Conservation (phyloP, 495 filamentous ascomycete species). For the Hypomontagnella submonticulosa region DNA sequence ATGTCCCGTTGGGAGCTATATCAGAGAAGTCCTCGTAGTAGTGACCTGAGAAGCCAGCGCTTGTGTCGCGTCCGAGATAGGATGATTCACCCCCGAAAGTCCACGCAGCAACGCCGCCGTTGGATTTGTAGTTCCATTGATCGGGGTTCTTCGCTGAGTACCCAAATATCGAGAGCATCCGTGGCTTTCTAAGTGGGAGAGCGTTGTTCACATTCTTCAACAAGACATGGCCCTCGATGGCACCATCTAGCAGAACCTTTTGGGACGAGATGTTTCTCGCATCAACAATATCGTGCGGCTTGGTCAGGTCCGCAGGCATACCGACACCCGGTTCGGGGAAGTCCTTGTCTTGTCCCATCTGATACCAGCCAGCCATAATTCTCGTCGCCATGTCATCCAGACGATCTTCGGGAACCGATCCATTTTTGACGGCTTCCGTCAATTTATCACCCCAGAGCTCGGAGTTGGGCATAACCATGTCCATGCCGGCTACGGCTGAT, state of each 20-base stretch:
- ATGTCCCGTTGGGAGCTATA: conserved; percentile 53
- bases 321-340: conserved; percentile 52
- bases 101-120: conserved; percentile 44
- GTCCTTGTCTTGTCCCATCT: conserved; percentile 53
- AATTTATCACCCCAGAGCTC: conserved; percentile 49
- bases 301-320: conserved; percentile 60
- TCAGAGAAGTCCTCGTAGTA: conserved; percentile 47
- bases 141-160: conserved; percentile 48
- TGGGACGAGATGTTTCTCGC: conserved; percentile 49
- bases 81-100: conserved; percentile 41
- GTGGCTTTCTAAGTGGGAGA: conserved; percentile 57
- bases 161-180: conserved; percentile 49
- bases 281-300: conserved; percentile 57
- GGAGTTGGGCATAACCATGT: conserved; percentile 65
- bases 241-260: conserved; percentile 46
- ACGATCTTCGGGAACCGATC: conserved; percentile 53
- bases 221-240: conserved; percentile 58
- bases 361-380: conserved; percentile 60
- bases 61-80: conserved; percentile 48
- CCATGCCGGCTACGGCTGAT: conserved; percentile 59
- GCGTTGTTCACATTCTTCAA: conserved; percentile 62
- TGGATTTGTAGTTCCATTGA: conserved; percentile 52
- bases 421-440: conserved; percentile 50
- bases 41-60: conserved; percentile 32
- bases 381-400: conserved; percentile 56